Base-by-base conservation (phyloP, 768 basidiomycete species). In the Phaeolepiota aurea region DNA sequence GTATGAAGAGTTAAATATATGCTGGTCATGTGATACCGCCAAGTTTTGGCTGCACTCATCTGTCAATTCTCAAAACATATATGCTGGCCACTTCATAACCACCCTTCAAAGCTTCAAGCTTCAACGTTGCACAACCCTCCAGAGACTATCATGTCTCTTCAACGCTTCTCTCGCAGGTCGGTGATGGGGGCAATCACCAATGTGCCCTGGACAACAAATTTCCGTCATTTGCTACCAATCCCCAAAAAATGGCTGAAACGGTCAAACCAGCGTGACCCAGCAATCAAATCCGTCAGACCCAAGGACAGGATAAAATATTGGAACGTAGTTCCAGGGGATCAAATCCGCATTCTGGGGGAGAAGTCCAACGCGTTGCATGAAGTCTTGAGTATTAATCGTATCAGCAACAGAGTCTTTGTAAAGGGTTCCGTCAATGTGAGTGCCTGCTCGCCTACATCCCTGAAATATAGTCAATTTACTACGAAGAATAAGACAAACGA, bases 241-340 rank as follows among this genome's bases (percentile, higher is more conserved):
- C 79, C 81, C n/a, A 72, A 72, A 44, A 61, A 64, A 46, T 76
- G 71, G 69, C 38, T 59, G 40, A 66, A 71, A 51, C 65, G 69
- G 38, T 54, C 53, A 45, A 62, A 65, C 11, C 69, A 64, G 46
- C 58, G 61, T 32, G 72, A 74, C 54, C 58, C 66, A 48, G 56
- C 59, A 44, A 46, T 69, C 40, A 84, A 83, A 55, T 72, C 73
- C 30, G 77, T 75, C 33, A 68, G 72, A 10, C 71, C 75, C 9
- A 68, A 70, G 43, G 81, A 87, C 51, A 71, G 88, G 35, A 83
- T 91, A 39, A 83, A 87, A 56, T 77, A 76, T 54, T 91, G 88
- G 88, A 91, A 90, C 54, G 74, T 91, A 45, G 81, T 87, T 22
- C 86, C 89, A 3, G 88, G 88, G 4, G 88, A 91, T 63, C 74